Conservation (phyloP, 2,329 filamentous ascomycete genomes). For the Verticillium alfalfae region DNA sequence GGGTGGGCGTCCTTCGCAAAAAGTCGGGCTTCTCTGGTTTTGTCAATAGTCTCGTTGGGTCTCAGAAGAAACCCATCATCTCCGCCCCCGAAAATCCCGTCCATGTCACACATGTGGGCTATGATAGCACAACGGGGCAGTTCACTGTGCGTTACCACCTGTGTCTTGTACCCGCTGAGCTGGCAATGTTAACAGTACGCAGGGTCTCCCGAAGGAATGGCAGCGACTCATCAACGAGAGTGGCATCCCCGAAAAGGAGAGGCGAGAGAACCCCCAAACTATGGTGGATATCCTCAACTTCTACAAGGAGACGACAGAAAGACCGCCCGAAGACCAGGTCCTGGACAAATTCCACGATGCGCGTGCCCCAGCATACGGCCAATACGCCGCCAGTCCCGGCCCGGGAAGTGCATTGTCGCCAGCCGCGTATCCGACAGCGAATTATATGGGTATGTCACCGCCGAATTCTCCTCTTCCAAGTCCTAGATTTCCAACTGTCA, state of each 20-base stretch:
- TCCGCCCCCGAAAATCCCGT: slow-evolving; percentile 98
- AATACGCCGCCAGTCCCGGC: slow-evolving; percentile 27
- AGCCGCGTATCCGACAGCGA: slow-evolving; percentile 48
- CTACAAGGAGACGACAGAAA: slow-evolving; percentile 89
- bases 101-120: slow-evolving; percentile 95
- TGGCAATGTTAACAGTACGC: slow-evolving; percentile 12
- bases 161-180: slow-evolving; percentile 4
- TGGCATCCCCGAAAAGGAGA: slow-evolving; percentile 92
- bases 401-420: slow-evolving; percentile 43
- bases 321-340: slow-evolving; percentile 74
- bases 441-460: slow-evolving; percentile 53
- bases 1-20: slow-evolving; percentile 62
- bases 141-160: slow-evolving; percentile 66
- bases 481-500: slow-evolving; percentile 77
- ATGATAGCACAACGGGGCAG: slow-evolving; percentile 91
- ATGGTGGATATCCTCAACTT: slow-evolving; percentile 95
- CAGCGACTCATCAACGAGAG: slow-evolving; percentile 92
- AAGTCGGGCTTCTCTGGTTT: slow-evolving; percentile 87
- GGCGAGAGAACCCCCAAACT: slow-evolving; percentile 91
- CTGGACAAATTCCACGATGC: slow-evolving; percentile 96
- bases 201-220: slow-evolving; percentile 98
- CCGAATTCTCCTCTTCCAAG: slow-evolving; percentile 48
- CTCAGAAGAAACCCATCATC: slow-evolving; percentile 85
- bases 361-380: slow-evolving; percentile 50
- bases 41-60: slow-evolving; percentile 76